phyloP scores from a whole-genome alignment of 352 stramenopile species.

The Phytophthora sojae region DNA sequence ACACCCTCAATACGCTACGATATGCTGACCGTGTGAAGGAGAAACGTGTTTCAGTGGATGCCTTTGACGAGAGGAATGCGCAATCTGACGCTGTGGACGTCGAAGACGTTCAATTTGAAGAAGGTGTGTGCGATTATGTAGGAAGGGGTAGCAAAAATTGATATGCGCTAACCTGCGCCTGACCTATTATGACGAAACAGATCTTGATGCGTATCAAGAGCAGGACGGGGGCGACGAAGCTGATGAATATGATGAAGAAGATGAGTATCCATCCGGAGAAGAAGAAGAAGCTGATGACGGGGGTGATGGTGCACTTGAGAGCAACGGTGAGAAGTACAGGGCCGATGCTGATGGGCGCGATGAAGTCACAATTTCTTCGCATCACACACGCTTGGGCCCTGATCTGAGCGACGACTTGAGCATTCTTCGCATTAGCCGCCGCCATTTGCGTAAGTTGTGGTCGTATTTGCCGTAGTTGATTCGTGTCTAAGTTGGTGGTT shows the following conservation, averaged over 20 bases:
- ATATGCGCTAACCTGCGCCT: not conserved
- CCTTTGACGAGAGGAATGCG: constrained; percentile 53
- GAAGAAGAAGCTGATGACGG: constrained; percentile 38
- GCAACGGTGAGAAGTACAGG: constrained; percentile 30
- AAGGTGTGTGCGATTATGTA: constrained; percentile 33
- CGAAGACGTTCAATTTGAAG: constrained; percentile 68
- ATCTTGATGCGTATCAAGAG: constrained; percentile 43
- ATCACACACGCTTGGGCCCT: constrained; percentile 4
- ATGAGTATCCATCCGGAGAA: constrained; percentile 28
- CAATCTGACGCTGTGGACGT: constrained; percentile 53
- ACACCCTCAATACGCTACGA: constrained; percentile 97
- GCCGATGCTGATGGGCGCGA: constrained; percentile 17
- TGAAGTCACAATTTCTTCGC: constrained; percentile 39
- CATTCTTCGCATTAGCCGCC: constrained; percentile 56
- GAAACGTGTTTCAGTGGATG: constrained; percentile 86
- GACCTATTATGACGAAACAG: constrained; percentile 1
- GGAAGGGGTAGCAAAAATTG: not conserved
- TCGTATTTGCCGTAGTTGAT: not conserved
- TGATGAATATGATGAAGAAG: constrained; percentile 31
- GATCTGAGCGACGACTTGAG: constrained; percentile 69
- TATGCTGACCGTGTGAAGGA: constrained; percentile 98
- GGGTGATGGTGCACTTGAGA: constrained; percentile 25
- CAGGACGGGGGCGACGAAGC: constrained; percentile 40
- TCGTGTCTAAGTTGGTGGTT: not conserved
- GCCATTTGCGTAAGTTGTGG: constrained; percentile 53